Base-by-base conservation (phyloP, 306 rosid species). In the Glycine tomentella region DNA sequence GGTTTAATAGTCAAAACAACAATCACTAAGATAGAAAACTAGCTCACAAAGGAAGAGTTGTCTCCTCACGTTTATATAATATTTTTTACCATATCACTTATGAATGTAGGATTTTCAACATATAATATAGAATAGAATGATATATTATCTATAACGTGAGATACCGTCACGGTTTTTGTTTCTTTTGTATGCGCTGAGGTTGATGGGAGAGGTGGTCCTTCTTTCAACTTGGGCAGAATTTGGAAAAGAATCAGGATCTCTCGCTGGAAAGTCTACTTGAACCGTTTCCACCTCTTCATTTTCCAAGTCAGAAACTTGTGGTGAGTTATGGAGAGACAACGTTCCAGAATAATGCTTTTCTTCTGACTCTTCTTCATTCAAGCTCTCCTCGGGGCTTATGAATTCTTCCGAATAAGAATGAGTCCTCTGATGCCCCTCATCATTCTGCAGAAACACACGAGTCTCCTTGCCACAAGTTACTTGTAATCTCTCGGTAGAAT, bases 351-450 rank as follows among this genome's bases (percentile, higher is more conserved):
- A 69, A 57, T 57, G 53, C 15, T 69, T 80, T 59, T 85, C 83
- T 52, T 77, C 79, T 17, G 87, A 82, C 3, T 83, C 90, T 79
- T 85, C 91, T 77, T 85, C 91, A 59, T 34, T 44, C 17, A 81
- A 69, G 69, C 92, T 89, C 83, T 91, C 97, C 7, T 64, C 68
- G 0, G 92, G 84, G 77, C 84, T 91, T 12, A 69, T 65, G 82
- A 89, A 90, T 42, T 92, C 91, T 45, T 87, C 89, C 2, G 94
- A 87, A 53, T 74, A 25, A 67, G 78, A 80, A 31, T 20, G 83
- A 75, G 59, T 31, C 76, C 80, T 75, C 49, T 59, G 79, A 82
- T 81, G 58, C 14, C 56, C 59, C 31, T 78, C 73, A 65, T 72
- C 31, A 25, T 25, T 25, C 46, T 80, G 84, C 72, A 74, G 25